A percentile compares a stretch with the other conserved stretches of the same genome.
These are phyloP conservation scores for Podospora tetraspora DNA, from an alignment of 495 filamentous ascomycete species.

Conservation along the genomic window DNA sequence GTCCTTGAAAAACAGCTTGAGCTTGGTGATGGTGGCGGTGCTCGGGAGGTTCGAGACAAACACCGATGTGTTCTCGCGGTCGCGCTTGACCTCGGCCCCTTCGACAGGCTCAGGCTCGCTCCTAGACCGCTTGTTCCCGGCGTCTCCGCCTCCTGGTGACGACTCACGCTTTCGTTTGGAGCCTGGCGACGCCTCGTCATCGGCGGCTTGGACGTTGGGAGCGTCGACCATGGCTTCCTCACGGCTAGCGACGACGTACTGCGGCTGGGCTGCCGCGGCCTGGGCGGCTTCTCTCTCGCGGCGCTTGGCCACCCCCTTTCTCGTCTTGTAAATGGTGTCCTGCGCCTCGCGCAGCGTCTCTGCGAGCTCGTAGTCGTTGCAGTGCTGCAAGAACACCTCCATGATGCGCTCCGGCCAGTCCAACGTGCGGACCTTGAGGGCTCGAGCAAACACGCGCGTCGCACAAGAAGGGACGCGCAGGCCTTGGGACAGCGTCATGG, in stretches of 20 bases:
- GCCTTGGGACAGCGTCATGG: slow-evolving; percentile 31
- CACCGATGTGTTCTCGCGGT: slow-evolving; percentile 84
- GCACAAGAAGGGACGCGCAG: slow-evolving; percentile 54
- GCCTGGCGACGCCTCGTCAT: slow-evolving; percentile 25
- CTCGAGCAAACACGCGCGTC: slow-evolving; percentile 67
- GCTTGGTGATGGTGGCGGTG: slow-evolving; percentile 60
- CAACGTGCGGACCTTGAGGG: slow-evolving; percentile 61
- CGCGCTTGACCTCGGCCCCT: slow-evolving; percentile 56
- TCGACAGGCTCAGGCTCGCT: slow-evolving; percentile 33
- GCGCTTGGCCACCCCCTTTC: slow-evolving; percentile 56
- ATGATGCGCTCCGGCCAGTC: slow-evolving; percentile 91
- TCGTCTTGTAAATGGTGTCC: slow-evolving; percentile 61
- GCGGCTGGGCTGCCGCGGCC: slow-evolving; percentile 27
- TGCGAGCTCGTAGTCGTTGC: slow-evolving; percentile 76
- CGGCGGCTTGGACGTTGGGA: slow-evolving; percentile 1
- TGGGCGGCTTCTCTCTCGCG: slow-evolving; percentile 60
- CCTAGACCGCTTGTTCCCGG: slow-evolving; percentile 54
- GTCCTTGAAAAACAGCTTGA: slow-evolving; percentile 86
- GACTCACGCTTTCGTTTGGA: slow-evolving; percentile 69
- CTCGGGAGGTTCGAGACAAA: slow-evolving; percentile 70
- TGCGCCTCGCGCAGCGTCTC: slow-evolving; percentile 65
- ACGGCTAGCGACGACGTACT: slow-evolving; percentile 18
- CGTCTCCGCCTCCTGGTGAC: slow-evolving; percentile 38
- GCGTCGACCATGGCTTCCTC: slow-evolving; percentile 29
- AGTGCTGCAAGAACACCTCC: slow-evolving; percentile 76